Conservation (phyloP, 148 eudicot species). For the Vaccinium darrowii region DNA sequence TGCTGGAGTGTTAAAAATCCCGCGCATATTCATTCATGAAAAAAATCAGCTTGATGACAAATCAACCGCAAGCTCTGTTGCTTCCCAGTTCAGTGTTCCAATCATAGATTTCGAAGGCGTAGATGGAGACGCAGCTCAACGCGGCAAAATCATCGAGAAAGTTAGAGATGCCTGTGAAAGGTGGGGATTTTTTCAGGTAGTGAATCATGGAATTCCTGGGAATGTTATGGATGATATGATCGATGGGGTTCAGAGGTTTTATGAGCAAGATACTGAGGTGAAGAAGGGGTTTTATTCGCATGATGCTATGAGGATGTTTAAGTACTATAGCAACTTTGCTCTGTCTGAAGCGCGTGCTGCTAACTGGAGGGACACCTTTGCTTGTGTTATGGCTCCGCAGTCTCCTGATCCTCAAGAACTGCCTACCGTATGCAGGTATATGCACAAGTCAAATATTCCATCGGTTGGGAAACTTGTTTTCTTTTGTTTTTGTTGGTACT, state of each 20-base stretch:
- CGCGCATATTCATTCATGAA: constrained; percentile 28
- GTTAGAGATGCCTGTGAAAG: constrained; percentile 22
- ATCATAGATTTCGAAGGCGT: constrained; percentile 20
- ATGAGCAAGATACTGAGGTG: constrained; percentile 13
- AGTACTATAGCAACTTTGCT: constrained; percentile 16
- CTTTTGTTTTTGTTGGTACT: neutral
- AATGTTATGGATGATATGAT: constrained; percentile 19
- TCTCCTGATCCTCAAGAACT: constrained; percentile 14
- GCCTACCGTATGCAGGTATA: constrained; percentile 21
- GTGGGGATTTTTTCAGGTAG: constrained; percentile 40
- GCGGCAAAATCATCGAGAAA: neutral
- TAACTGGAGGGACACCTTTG: constrained; percentile 28
- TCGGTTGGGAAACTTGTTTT: neutral
- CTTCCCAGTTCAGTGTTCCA: constrained; percentile 18
- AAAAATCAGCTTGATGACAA: constrained; percentile 7
- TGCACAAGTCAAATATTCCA: neutral
- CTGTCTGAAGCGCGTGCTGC: constrained; percentile 12
- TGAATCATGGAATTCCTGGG: constrained; percentile 29
- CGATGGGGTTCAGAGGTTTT: constrained; percentile 13
- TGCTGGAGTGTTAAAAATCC: constrained; percentile 25
- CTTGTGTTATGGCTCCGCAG: constrained; percentile 21
- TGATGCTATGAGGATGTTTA: neutral
- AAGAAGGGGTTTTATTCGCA: constrained; percentile 19
- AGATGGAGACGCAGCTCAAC: neutral
- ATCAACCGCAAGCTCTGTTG: neutral